Evolutionary conservation across 2,329 filamentous ascomycete genomes (phyloP).

Genomic region (Periconia digitata): DNA sequence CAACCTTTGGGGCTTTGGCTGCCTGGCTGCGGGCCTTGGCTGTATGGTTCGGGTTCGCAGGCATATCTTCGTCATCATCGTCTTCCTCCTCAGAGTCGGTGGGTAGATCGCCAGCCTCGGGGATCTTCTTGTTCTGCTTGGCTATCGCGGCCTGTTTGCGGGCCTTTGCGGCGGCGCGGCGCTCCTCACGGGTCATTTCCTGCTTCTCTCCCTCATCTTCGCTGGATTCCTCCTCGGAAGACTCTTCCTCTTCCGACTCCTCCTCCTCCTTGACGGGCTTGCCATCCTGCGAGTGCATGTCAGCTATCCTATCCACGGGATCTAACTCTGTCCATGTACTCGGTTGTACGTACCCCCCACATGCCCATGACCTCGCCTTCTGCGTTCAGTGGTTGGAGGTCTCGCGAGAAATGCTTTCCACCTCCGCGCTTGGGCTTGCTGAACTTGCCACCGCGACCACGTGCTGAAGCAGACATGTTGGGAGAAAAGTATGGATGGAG

Average conservation of each 20-base stretch:
- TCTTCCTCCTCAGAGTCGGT: conserved; percentile 65
- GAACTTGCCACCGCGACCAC: conserved; percentile 90
- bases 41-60: conserved; percentile 87
- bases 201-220: conserved; percentile 51
- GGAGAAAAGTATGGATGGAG: background rate
- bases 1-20: conserved; percentile 57
- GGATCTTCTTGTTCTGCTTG: conserved; percentile 67
- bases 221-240: conserved; percentile 49
- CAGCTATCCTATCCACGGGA: conserved; percentile 11
- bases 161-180: conserved; percentile 83
- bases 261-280: conserved; percentile 55
- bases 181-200: conserved; percentile 79
- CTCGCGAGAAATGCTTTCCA: conserved; percentile 92
- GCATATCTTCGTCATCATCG: conserved; percentile 66
- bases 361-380: conserved; percentile 88
- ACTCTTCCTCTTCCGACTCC: conserved; percentile 41
- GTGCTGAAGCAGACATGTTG: conserved; percentile 55
- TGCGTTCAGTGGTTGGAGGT: conserved; percentile 83
- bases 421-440: conserved; percentile 92
- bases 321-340: too few species aligned
- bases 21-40: conserved; percentile 70
- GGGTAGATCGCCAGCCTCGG: conserved; percentile 84
- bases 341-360: conserved; percentile 66
- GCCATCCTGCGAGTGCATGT: conserved; percentile 25
- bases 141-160: conserved; percentile 88